Percentiles rank a stretch among this genome's conserved stretches.
Evolutionary conservation across 2,329 filamentous ascomycete genomes (phyloP).

Genomic region (Fusarium begoniae): DNA sequence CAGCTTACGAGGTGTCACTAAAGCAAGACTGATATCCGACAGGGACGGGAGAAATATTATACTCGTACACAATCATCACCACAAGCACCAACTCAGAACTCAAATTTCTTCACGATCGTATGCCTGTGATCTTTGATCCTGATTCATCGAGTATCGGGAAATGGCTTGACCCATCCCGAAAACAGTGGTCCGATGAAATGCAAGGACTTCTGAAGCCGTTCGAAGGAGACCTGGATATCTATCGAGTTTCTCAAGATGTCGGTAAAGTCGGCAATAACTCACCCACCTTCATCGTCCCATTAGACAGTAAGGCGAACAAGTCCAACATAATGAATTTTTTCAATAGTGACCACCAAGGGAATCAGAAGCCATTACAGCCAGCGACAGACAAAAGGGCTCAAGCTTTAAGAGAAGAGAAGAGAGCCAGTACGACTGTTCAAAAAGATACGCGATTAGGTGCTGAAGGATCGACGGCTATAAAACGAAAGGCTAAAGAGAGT

Average conservation of each 20-base stretch:
- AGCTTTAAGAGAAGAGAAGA: not conserved
- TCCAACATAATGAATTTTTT: constrained; percentile 96
- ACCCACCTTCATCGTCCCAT: constrained; percentile 80
- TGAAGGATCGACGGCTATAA: not conserved
- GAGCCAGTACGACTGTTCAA: not conserved
- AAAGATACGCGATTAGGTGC: not conserved
- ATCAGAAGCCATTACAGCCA: constrained; percentile 46
- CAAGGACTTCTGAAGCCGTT: constrained; percentile 84
- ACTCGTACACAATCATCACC: constrained; percentile 94
- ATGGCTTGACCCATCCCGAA: constrained; percentile 80
- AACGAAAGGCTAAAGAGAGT: constrained; percentile 41
- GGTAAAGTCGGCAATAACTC: constrained; percentile 96
- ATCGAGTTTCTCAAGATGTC: constrained; percentile 87
- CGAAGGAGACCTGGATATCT: constrained; percentile 80
- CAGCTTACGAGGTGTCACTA: too few relatives aligned
- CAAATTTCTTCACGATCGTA: constrained; percentile 88
- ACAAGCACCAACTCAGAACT: constrained; percentile 86
- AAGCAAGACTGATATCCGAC: not conserved
- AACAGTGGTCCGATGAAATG: constrained; percentile 80
- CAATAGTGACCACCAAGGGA: constrained; percentile 57
- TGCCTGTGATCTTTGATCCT: constrained; percentile 91
- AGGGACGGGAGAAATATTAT: constrained; percentile 69
- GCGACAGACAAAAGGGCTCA: not conserved
- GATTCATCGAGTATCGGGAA: constrained; percentile 73
- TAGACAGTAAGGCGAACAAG: constrained; percentile 89